Percentiles rank a stretch among this genome's conserved stretches.
Evolutionary conservation across 2,329 filamentous ascomycete species (phyloP).

Genomic region (Knoxdaviesia capensis): DNA sequence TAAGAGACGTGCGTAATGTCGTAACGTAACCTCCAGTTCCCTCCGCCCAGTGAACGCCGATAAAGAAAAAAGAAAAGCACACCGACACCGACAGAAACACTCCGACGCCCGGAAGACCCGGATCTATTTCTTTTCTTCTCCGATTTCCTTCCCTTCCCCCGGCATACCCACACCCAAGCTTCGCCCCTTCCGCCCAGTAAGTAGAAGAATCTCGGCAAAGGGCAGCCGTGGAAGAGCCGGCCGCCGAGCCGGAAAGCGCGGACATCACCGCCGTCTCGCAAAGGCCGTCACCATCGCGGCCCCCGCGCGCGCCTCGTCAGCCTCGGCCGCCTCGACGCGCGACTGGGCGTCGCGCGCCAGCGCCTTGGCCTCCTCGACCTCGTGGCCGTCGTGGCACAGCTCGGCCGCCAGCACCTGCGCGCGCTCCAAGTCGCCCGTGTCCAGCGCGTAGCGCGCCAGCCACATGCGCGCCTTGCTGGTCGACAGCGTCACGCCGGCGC

Average conservation of each 20-base stretch:
- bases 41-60: too few species aligned
- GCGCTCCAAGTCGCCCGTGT: slow-evolving; percentile 50
- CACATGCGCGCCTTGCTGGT: slow-evolving; percentile 88
- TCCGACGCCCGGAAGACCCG: neutral
- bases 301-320: too few species aligned
- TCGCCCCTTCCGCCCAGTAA: too few species aligned
- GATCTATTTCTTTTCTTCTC: neutral
- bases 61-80: too few species aligned
- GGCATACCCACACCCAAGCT: neutral
- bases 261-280: too few species aligned
- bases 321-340: slow-evolving; percentile 37
- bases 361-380: slow-evolving; percentile 93
- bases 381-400: slow-evolving; percentile 84
- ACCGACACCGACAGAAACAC: too few species aligned
- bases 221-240: too few species aligned
- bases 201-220: too few species aligned
- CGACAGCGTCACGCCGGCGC: slow-evolving; percentile 73
- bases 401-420: slow-evolving; percentile 73
- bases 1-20: too few species aligned
- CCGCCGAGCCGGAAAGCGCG: too few species aligned
- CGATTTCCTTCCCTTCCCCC: neutral
- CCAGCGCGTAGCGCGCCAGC: slow-evolving; percentile 70
- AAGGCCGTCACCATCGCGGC: too few species aligned
- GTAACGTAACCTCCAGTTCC: too few species aligned
- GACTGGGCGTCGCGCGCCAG: slow-evolving; percentile 72